Evolutionary conservation across 2,329 filamentous ascomycete genomes (phyloP), one percentile per base, ranked within the genome.

Genomic region (Exophiala calicioides): DNA sequence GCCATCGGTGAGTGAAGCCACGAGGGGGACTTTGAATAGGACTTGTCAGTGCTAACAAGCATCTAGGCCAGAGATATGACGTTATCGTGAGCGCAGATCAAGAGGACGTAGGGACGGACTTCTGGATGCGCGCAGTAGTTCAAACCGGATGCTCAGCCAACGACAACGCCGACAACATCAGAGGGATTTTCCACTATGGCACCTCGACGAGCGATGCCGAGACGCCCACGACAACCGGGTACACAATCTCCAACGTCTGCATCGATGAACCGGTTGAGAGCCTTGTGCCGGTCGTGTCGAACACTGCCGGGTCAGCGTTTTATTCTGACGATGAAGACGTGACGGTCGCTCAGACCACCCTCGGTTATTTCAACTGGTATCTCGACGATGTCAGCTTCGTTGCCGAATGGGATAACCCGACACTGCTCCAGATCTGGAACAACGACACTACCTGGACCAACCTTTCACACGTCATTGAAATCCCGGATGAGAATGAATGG

Each of bases 11-110:
- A n/a, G n/a, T n/a, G n/a, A n/a, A n/a, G n/a, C n/a, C n/a, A n/a
- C n/a, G n/a, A n/a, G n/a, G n/a, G n/a, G n/a, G n/a, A n/a, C n/a
- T n/a, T n/a, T n/a, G n/a, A n/a, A n/a, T n/a, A n/a, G n/a, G n/a
- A n/a, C n/a, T n/a, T n/a, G n/a, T n/a, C n/a, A n/a, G n/a, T n/a
- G n/a, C n/a, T n/a, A n/a, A n/a, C n/a, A n/a, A n/a, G n/a, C 71
- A 78, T 31, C 76, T 82, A 20, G 84, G 61, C 23, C 62, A 64
- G 45, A 46, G 61, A 30, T 63, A 62, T 38, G 50, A 60, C 21
- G 59, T 64, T 33, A 54, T 63, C 32, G 54, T 64, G 48, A 29
- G 46, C 40, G 30, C 18, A n/a, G 12, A 10, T 29, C 4, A 20
- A 30, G 26, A 57, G 52, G 45, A 52, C 16, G 42, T 36, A 27